Percentiles rank a stretch among this genome's conserved stretches.
Conservation (phyloP, 352 stramenopile species). For the Phytophthora cajani region DNA sequence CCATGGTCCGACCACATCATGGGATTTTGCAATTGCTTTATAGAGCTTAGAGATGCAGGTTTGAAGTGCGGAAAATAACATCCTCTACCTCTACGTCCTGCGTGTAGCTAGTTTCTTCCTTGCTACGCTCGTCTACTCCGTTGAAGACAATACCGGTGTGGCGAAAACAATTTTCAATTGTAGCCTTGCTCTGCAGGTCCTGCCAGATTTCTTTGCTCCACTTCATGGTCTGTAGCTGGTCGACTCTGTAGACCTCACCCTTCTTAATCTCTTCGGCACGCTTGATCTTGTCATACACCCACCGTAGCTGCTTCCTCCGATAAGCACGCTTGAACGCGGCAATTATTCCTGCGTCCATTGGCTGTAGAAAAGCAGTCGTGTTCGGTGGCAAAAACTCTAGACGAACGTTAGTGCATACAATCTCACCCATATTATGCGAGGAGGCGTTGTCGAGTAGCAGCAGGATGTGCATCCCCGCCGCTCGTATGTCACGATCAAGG, state of each 20-base stretch:
- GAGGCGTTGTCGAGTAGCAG: constrained; percentile 15
- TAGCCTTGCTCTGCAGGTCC: neutral
- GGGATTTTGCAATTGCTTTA: neutral
- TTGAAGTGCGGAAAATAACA: constrained; percentile 3
- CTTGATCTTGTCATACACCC: constrained; percentile 13
- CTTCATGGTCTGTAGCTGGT: too few species aligned
- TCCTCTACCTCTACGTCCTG: constrained; percentile 9
- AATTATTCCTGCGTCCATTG: constrained; percentile 15
- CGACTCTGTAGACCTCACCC: neutral
- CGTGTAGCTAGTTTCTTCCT: neutral
- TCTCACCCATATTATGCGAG: neutral
- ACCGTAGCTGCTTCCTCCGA: neutral
- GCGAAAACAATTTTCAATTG: constrained; percentile 19
- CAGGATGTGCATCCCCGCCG: neutral
- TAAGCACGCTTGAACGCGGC: constrained; percentile 12
- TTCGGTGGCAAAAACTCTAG: constrained; percentile 13
- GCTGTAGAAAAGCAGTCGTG: constrained; percentile 3
- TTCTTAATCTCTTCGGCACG: neutral
- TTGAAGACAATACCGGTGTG: constrained; percentile 16
- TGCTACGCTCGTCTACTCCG: neutral
- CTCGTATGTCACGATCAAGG: constrained; percentile 10
- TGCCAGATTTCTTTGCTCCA: neutral
- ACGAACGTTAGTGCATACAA: constrained; percentile 10
- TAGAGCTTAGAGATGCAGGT: neutral
- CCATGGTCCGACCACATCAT: neutral